Conservation (phyloP, 306 rosid species). For the Medicago ruthenica region DNA sequence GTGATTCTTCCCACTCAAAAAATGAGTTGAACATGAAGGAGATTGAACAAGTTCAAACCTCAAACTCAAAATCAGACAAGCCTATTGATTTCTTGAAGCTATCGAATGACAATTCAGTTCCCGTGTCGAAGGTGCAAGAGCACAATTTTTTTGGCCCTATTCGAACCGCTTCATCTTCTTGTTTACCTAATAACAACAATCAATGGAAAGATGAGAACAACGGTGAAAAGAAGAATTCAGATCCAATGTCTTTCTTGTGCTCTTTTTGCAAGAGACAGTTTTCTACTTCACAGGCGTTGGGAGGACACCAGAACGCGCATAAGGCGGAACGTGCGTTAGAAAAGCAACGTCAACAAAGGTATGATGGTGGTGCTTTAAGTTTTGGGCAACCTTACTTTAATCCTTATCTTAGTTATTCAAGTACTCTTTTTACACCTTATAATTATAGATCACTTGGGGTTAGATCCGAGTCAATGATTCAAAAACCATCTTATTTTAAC, state of each 20-base stretch:
- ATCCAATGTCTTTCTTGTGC: conserved; percentile 61
- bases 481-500: conserved; percentile 54
- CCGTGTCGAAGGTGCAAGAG: conserved; percentile 32
- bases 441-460: conserved; percentile 49
- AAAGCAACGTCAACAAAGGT: conserved; percentile 64
- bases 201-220: not conserved
- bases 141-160: conserved; percentile 45
- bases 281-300: conserved; percentile 82
- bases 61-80: conserved; percentile 32
- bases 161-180: conserved; percentile 16
- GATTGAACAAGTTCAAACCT: conserved; percentile 9
- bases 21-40: not conserved
- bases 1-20: not conserved
- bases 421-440: conserved; percentile 25
- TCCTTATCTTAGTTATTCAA: conserved; percentile 10
- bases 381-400: conserved; percentile 28
- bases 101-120: conserved; percentile 29
- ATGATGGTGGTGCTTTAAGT: conserved; percentile 28
- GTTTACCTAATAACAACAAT: not conserved
- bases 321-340: conserved; percentile 73
- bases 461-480: conserved; percentile 64
- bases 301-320: conserved; percentile 90
- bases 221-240: not conserved
- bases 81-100: conserved; percentile 52
- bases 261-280: conserved; percentile 71